Base-by-base conservation (phyloP, 2,329 filamentous ascomycete genomes). In the Hypoxylon sp. region DNA sequence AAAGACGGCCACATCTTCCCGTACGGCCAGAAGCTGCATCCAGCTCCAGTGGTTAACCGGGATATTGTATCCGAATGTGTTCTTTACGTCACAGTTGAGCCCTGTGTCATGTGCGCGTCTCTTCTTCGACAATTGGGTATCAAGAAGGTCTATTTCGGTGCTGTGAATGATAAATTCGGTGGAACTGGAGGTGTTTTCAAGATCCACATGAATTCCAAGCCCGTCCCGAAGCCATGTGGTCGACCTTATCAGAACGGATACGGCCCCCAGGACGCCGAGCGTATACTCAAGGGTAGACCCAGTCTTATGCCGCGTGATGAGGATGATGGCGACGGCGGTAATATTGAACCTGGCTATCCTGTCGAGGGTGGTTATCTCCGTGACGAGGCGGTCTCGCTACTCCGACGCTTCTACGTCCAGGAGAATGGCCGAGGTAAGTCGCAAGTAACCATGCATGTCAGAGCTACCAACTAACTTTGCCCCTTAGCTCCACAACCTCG, bases 91-190 rank as follows among this genome's bases (percentile, higher is more conserved):
- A 99, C 96, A 0, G 95, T 99, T 60, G 97, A 99, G 82, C 96
- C 96, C 3, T 99, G 96, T 80, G 94, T 99, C 82, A 99, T 99
- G 96, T 99, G 96, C 79, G 96, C 96, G 11, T 97, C 94, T 6
- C 89, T 97, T 59, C 86, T 99, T 56, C 90, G 94, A 57, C 97
- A 99, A 81, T 91, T 97, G 72, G 89, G 90, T 13, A 94, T 99
- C 80, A 89, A 92, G 69, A 92, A 91, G 73, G 96, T 99, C 33
- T 98, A 95, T 80, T 99, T 96, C 80, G 97, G 96, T 3, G 97
- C 95, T 66, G 89, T 92, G 75, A 99, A 99, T 79, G 96, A 99
- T 82, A 93, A 97, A 64, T 99, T 99, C 82, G 96, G 96, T 6
- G 96, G 97, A 33, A 97, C 94, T 14, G 96, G 96, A 1, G 95